A percentile compares a stretch with the other conserved stretches of the same genome.
Evolutionary conservation across 2,329 filamentous ascomycete genomes (phyloP).

Genomic region (Penicillium sp.): DNA sequence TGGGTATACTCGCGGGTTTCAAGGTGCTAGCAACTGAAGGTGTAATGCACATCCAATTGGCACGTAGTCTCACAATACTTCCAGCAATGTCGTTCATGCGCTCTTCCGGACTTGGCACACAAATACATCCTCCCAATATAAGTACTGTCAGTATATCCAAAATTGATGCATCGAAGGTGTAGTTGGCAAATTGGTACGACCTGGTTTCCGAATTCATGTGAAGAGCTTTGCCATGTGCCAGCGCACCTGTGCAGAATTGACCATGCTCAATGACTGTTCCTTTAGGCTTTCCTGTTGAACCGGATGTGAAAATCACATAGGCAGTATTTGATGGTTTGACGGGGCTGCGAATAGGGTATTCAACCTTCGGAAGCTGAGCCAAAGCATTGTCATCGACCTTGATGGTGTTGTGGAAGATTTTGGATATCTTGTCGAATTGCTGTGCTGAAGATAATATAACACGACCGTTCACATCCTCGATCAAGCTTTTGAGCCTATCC

Average conservation of each 20-base stretch:
- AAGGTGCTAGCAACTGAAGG: constrained; percentile 54
- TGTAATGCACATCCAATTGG: constrained; percentile 55
- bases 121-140: constrained; percentile 56
- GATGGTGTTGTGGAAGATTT: constrained; percentile 25
- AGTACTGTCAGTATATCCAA: constrained; percentile 54
- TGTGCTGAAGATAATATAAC: constrained; percentile 32
- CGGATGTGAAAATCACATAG: constrained; percentile 60
- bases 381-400: constrained; percentile 27
- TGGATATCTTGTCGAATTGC: constrained; percentile 26
- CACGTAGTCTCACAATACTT: constrained; percentile 30
- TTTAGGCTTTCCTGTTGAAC: constrained; percentile 55
- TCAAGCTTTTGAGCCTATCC: constrained; percentile 30
- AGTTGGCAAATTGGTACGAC: constrained; percentile 57
- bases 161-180: constrained; percentile 53
- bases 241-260: constrained; percentile 53
- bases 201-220: constrained; percentile 52
- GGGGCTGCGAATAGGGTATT: constrained; percentile 7
- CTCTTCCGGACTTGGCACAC: constrained; percentile 52
- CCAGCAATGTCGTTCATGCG: constrained; percentile 49
- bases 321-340: constrained; percentile 37
- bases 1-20: constrained; percentile 41
- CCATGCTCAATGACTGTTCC: constrained; percentile 61
- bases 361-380: constrained; percentile 19
- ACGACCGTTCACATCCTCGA: constrained; percentile 31
- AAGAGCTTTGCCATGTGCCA: constrained; percentile 50